Evolutionary conservation across 164 flowering plant species (phyloP).

Genomic region (Magnolia kwangsiensis): DNA sequence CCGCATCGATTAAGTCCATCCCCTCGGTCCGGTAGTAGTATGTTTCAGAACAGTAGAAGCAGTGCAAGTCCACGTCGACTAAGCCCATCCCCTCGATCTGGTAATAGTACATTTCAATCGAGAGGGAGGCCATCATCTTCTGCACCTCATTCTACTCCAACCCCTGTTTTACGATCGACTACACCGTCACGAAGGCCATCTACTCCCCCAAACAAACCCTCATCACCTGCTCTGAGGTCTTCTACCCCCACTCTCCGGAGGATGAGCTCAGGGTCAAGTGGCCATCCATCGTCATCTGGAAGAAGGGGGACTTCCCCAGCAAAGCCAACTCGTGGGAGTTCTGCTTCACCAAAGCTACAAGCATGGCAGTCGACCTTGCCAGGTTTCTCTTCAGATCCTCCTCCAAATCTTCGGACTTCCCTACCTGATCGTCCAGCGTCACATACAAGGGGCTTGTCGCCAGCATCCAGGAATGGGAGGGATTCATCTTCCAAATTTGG

Average conservation of each 20-base stretch:
- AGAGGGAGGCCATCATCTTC: slow-evolving; percentile 75
- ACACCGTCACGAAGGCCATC: slow-evolving; percentile 72
- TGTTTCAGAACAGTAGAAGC: slow-evolving; percentile 56
- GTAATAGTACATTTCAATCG: slow-evolving; percentile 37
- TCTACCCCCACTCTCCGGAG: slow-evolving; percentile 71
- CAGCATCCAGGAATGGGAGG: slow-evolving; percentile 81
- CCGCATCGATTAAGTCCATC: slow-evolving; percentile 89
- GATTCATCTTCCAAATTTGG: slow-evolving; percentile 39
- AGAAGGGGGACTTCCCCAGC: slow-evolving; percentile 71
- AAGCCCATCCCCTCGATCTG: slow-evolving; percentile 79
- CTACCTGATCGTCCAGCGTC: slow-evolving; percentile 83
- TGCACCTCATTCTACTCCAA: slow-evolving; percentile 65
- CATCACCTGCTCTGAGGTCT: slow-evolving; percentile 60
- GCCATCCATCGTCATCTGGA: slow-evolving; percentile 35
- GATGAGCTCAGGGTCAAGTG: slow-evolving; percentile 59
- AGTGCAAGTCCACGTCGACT: slow-evolving; percentile 86
- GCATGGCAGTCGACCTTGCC: slow-evolving; percentile 91
- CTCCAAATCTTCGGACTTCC: slow-evolving; percentile 97
- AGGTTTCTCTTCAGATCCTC: slow-evolving; percentile 84
- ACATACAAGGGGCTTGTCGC: slow-evolving; percentile 86
- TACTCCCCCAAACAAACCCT: slow-evolving; percentile 64
- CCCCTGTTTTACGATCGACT: slow-evolving; percentile 32
- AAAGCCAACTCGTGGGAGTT: slow-evolving; percentile 67
- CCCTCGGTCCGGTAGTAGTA: slow-evolving; percentile 55
- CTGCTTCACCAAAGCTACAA: slow-evolving; percentile 80